Base-by-base conservation (phyloP, 352 stramenopile species). In the Detonula confervacea region DNA sequence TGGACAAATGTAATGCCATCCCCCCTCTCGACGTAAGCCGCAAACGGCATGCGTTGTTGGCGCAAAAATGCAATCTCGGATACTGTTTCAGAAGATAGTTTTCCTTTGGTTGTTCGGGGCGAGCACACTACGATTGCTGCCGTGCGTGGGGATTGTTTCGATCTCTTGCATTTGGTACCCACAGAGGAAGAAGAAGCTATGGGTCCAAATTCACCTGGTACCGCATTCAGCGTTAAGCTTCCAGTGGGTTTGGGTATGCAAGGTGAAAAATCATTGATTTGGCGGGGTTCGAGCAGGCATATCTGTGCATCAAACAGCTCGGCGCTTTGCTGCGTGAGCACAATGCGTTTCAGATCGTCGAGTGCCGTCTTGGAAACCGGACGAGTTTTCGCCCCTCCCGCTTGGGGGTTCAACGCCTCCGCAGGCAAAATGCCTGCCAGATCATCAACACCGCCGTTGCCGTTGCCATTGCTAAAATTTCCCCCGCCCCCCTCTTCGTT, bases 1-100 rank as follows among this genome's bases (percentile, higher is more conserved):
- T 86, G 66, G 14, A 87, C 82, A 75, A 93, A 95, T 0, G 81
- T 90, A 20, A 92, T 73, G 25, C 80, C 81, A 72, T 91, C 88
- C 14, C 90, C 90, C 16, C 87, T 72, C 72, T 91, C 73, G 51
- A 93, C 67, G 49, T 83, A 83, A 1, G 60, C 67, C 12, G 79
- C 16, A 35, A 74, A 80, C 8, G 63, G 72, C 14, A 80, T 69
- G 20, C 72, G 54, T 47, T 57, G 30, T 62, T 64, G 39, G 12
- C 61, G 51, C 14, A 77, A 22, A 3, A 42, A 42, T 54, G 39
- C 37, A 39, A 77, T 83, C 51, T 72, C 56, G 16, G 52, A 49
- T 24, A 79, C 51, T 16, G 67, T 74, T 20, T 54, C 25, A 20
- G 75, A 22, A 11, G 69, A 77, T 29, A 78, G 46, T 47, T 37